Percentiles rank a stretch among this genome's conserved stretches.
These are phyloP conservation scores for Neopestalotiopsis sp. DNA, from an alignment of 2,329 filamentous ascomycete species.

Conservation along the genomic window DNA sequence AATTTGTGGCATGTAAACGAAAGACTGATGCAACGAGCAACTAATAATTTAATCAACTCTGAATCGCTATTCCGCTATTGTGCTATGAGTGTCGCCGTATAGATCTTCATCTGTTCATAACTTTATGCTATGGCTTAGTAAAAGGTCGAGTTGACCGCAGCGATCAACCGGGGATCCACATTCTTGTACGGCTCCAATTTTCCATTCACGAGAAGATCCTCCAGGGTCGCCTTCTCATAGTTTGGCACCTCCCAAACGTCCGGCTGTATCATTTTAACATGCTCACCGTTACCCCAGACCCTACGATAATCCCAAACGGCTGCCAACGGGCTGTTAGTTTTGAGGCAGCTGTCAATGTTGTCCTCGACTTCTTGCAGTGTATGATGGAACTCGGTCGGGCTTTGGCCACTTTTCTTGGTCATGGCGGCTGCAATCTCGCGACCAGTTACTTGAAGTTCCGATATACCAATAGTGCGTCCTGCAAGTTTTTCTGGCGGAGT, in stretches of 20 bases:
- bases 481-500: neutral
- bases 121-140: neutral
- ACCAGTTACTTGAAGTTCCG: neutral
- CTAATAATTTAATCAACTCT: too few relatives aligned
- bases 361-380: neutral
- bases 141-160: neutral
- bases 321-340: neutral
- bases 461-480: neutral
- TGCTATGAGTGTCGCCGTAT: neutral
- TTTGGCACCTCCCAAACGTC: neutral
- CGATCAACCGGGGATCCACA: neutral
- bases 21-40: too few relatives aligned
- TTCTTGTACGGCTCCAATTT: constrained; percentile 1
- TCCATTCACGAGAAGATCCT: neutral
- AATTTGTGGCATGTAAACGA: too few relatives aligned
- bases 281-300: neutral
- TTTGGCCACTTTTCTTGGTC: neutral
- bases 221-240: neutral
- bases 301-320: neutral
- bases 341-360: neutral
- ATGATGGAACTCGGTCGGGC: neutral
- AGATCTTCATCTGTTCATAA: neutral
- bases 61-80: too few relatives aligned
- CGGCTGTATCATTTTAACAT: neutral
- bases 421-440: neutral